Percentiles rank a stretch among this genome's conserved stretches.
phyloP scores from a whole-genome alignment of 1,284 basidiomycete species.

The Coniferiporia weirii region DNA sequence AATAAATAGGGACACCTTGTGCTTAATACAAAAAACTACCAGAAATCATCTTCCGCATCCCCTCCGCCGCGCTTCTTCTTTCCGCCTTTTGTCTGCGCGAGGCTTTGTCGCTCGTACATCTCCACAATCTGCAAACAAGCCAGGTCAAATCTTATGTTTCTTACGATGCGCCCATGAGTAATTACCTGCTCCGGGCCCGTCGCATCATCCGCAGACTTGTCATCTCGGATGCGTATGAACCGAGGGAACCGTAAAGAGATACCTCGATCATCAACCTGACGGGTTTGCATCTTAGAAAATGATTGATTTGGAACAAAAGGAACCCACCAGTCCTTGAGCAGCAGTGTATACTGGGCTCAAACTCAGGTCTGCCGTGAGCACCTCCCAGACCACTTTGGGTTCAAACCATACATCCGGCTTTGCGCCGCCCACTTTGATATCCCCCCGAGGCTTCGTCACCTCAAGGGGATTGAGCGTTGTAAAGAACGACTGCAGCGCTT shows the following conservation, averaged over 20 bases:
- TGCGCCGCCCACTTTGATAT: slow-evolving; percentile 82
- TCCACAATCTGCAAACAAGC: slow-evolving; percentile 70
- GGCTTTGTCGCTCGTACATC: slow-evolving; percentile 89
- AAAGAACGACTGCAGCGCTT: slow-evolving; percentile 80
- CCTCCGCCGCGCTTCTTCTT: slow-evolving; percentile 68
- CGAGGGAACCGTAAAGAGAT: slow-evolving; percentile 96
- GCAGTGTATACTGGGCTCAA: slow-evolving; percentile 97
- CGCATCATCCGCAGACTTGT: slow-evolving; percentile 88
- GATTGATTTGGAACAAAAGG: slow-evolving; percentile 1
- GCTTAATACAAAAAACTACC: slow-evolving; percentile 44
- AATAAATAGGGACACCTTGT: not conserved
- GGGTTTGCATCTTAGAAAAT: slow-evolving; percentile 11
- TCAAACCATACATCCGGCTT: slow-evolving; percentile 96
- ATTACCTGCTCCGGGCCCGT: slow-evolving; percentile 87
- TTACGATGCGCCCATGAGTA: slow-evolving; percentile 3
- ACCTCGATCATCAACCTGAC: slow-evolving; percentile 80
- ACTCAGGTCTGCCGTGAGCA: slow-evolving; percentile 94
- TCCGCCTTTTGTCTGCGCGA: slow-evolving; percentile 62
- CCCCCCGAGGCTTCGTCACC: slow-evolving; percentile 60
- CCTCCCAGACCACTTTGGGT: slow-evolving; percentile 96
- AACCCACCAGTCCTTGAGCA: slow-evolving; percentile 85
- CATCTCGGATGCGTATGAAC: slow-evolving; percentile 88
- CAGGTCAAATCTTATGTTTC: slow-evolving; percentile 20
- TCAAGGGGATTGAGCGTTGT: slow-evolving; percentile 80
- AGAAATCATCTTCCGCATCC: slow-evolving; percentile 81